Evolutionary conservation across 2,329 filamentous ascomycete species (phyloP), one percentile per base, ranked within the genome.

Genomic region (Cladosporium sp.): DNA sequence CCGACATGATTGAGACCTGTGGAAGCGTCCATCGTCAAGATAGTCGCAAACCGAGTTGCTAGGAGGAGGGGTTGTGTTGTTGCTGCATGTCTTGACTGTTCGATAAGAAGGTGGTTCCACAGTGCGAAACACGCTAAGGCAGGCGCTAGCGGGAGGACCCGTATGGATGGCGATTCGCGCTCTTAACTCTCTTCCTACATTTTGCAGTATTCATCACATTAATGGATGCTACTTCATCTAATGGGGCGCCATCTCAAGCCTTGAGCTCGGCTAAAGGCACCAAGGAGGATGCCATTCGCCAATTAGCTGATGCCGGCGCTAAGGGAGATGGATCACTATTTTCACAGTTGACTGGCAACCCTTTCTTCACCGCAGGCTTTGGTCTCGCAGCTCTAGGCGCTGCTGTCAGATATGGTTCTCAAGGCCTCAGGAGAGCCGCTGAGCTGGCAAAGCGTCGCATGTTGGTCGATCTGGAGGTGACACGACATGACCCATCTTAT

Each of bases 391-490:
- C 89, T 28, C 81, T 99, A 53, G 94, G 91, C 62, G 90, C 91
- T 34, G 88, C 83, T 39, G 83, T 91, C 32, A 88, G 91, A 12
- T 84, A 96, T 65, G 90, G 87, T 28, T 91, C 94, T 62, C 88
- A 88, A 69, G 90, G 89, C 34, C 73, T 89, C 59, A 83, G 92
- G 60, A 80, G 85, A 66, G 85, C 85, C 56, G 86, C 87, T n/a
- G 82, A 83, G 42, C 80, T 95, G 57, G 76, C 96, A 58, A 89
- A 90, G 50, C 86, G 88, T 54, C 90, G 93, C 49, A 85, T 99
- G 76, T 85, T 99, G 28, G 90, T 97, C 66, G 91, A 97, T 68
- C 86, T 99, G 67, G 94, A 99, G 74, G 96, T 99, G 73, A 93
- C 90, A 73, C 89, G 91, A 70, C 90, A 93, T 67, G 94, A 99